Conservation (phyloP, 2,329 filamentous ascomycete species). For the Chrysosporium queenslandicum region DNA sequence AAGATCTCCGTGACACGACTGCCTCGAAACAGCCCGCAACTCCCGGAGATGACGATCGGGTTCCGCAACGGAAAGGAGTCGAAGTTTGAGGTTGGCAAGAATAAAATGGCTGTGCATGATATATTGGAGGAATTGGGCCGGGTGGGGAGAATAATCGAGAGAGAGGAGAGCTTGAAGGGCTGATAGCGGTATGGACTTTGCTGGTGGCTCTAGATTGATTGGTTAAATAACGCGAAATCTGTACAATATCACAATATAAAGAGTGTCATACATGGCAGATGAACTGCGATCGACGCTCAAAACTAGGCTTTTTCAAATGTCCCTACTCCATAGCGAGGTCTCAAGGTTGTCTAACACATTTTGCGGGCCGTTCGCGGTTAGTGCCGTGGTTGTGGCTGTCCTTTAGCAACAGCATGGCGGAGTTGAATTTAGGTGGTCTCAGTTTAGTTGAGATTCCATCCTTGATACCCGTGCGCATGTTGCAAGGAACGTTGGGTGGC, state of each 20-base stretch:
- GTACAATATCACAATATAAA: background rate
- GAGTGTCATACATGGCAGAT: background rate
- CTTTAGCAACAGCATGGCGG: too few relatives aligned
- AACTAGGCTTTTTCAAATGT: too few relatives aligned
- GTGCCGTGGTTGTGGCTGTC: too few relatives aligned
- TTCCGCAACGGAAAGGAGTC: conserved; percentile 96
- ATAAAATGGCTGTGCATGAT: conserved; percentile 72
- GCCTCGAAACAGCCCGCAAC: conserved; percentile 56
- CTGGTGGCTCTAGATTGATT: background rate
- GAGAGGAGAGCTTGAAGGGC: conserved; percentile 66
- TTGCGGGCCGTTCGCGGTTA: too few relatives aligned
- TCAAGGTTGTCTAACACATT: too few relatives aligned
- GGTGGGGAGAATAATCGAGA: conserved; percentile 71
- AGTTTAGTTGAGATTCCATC: too few relatives aligned
- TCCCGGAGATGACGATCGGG: conserved; percentile 62
- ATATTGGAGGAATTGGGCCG: conserved; percentile 82
- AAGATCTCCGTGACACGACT: conserved; percentile 69
- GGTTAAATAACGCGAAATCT: background rate
- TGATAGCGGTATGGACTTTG: conserved; percentile 17
- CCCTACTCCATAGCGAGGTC: too few relatives aligned
- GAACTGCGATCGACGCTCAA: too few relatives aligned
- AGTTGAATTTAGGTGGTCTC: too few relatives aligned
- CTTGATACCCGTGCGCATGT: too few relatives aligned
- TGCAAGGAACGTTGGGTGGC: too few relatives aligned
- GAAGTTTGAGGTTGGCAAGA: conserved; percentile 65